phyloP scores from a whole-genome alignment of 192 early-diverging fungal species.

The Lobulomyces angularis region DNA sequence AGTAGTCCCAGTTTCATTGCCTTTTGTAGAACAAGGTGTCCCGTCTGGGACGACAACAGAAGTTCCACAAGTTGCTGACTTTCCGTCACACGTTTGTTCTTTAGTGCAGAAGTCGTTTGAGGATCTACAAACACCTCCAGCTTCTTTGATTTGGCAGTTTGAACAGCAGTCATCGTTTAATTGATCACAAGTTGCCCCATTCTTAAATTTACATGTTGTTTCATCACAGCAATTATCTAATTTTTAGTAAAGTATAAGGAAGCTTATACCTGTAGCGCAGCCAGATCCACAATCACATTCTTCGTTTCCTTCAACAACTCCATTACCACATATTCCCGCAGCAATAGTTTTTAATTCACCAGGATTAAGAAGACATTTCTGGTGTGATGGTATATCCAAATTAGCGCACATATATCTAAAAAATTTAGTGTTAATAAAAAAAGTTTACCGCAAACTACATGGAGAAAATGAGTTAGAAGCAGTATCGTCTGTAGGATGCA shows the following conservation, averaged over 20 bases:
- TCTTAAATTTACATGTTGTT: conserved; percentile 65
- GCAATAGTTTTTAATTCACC: conserved; percentile 17
- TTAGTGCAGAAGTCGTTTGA: conserved; percentile 69
- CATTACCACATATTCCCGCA: conserved; percentile 83
- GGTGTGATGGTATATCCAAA: no score
- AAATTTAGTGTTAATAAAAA: neutral
- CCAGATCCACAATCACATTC: conserved; percentile 79
- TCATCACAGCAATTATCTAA: conserved; percentile 73
- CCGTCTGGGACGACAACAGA: conserved; percentile 57
- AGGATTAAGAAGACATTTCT: conserved; percentile 16
- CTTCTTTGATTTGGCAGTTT: conserved; percentile 42
- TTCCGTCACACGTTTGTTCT: conserved; percentile 51
- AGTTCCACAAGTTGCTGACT: conserved; percentile 51
- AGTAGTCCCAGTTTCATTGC: no score
- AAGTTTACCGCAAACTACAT: conserved; percentile 19
- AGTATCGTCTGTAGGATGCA: conserved; percentile 37
- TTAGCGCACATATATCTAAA: conserved; percentile 7
- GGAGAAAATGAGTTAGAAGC: conserved; percentile 24
- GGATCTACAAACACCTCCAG: conserved; percentile 55
- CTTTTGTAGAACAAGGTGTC: conserved; percentile 44
- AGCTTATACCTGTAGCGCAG: conserved; percentile 26
- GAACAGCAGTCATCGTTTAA: conserved; percentile 74
- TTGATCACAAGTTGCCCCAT: conserved; percentile 65
- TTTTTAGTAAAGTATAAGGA: no score
- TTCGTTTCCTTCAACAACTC: conserved; percentile 70